Percentiles rank a stretch among this genome's conserved stretches.
phyloP scores from a whole-genome alignment of 176 grass and related monocot species.

The Otatea glauca region DNA sequence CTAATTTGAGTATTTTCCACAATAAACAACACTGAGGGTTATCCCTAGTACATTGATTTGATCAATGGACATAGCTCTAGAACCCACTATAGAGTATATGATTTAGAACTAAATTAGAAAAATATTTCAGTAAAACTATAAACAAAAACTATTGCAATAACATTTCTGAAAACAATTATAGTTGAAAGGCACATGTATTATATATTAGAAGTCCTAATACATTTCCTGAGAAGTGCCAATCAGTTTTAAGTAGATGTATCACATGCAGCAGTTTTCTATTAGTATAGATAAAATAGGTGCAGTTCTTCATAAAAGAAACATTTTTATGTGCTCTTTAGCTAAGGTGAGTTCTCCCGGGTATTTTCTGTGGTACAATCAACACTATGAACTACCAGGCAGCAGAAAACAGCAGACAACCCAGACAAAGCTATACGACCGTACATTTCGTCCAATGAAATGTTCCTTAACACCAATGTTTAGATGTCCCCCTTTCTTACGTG shows the following conservation, averaged over 20 bases:
- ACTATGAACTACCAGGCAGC: constrained; percentile 20
- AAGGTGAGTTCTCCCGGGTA: neutral
- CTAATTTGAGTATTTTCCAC: constrained; percentile 23
- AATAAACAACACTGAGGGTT: constrained; percentile 24
- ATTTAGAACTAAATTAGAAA: neutral
- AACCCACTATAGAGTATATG: neutral
- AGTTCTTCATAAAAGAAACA: neutral
- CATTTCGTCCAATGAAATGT: constrained; percentile 1
- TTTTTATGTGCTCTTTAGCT: constrained; percentile 11
- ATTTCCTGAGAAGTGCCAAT: neutral
- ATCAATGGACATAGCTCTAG: neutral
- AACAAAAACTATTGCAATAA: neutral
- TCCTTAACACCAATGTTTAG: neutral
- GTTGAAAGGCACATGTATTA: neutral
- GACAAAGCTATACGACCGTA: constrained; percentile 1
- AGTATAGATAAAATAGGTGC: neutral
- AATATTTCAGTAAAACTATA: neutral
- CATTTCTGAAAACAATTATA: neutral
- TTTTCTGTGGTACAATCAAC: constrained; percentile 14
- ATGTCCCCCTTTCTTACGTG: neutral
- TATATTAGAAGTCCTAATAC: neutral
- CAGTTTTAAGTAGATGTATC: neutral
- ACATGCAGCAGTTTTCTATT: neutral
- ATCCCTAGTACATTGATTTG: neutral
- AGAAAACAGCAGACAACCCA: constrained; percentile 1